A percentile compares a stretch with the other conserved stretches of the same genome.
phyloP scores from a whole-genome alignment of 768 basidiomycete genomes.

The Strobilomyces confusus region DNA sequence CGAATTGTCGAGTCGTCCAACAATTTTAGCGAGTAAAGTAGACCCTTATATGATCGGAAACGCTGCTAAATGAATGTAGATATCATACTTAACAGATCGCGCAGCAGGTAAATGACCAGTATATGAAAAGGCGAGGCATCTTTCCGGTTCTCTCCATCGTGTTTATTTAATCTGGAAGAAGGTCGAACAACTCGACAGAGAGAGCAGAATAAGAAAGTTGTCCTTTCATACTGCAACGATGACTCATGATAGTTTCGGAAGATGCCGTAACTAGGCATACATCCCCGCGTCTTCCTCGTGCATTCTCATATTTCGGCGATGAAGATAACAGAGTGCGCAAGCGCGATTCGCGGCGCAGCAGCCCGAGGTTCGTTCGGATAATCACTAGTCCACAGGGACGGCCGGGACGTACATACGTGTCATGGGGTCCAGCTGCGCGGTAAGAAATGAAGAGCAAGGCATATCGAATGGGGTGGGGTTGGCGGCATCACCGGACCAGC shows the following conservation, averaged over 20 bases:
- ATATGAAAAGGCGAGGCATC: neutral
- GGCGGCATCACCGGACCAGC: neutral
- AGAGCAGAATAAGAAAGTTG: neutral
- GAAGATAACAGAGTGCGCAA: conserved; percentile 1
- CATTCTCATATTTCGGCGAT: neutral
- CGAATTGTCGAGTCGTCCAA: no score
- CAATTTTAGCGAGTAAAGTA: no score
- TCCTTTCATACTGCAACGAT: no score
- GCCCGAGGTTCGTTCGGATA: conserved; percentile 2
- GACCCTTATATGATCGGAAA: no score
- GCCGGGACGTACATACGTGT: neutral
- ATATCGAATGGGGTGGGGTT: neutral
- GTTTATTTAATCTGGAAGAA: neutral
- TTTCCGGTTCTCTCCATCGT: neutral
- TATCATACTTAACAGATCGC: no score
- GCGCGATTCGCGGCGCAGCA: conserved; percentile 6
- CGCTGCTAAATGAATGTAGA: no score
- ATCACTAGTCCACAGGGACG: neutral
- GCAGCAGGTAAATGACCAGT: no score
- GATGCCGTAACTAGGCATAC: conserved; percentile 3
- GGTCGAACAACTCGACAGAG: neutral
- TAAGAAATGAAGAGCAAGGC: conserved; percentile 6
- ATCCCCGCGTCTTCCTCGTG: conserved; percentile 14
- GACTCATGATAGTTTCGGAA: neutral
- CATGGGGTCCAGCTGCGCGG: conserved; percentile 15